phyloP scores from a whole-genome alignment of 1,284 basidiomycete species.

The Boletus sp. region DNA sequence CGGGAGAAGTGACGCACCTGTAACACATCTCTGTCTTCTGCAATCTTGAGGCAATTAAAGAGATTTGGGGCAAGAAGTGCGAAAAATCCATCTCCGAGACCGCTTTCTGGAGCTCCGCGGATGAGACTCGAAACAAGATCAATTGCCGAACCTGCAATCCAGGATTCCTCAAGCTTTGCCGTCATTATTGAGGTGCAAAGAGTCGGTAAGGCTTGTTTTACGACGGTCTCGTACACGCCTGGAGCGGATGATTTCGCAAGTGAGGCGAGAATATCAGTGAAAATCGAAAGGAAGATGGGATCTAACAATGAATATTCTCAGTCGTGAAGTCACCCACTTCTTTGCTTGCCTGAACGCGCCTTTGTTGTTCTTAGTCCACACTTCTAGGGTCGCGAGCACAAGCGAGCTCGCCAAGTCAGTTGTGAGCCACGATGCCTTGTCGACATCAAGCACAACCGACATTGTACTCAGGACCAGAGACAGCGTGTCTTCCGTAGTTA shows the following conservation, averaged over 20 bases:
- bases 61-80: slow-evolving; percentile 67
- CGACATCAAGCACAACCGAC: slow-evolving; percentile 72
- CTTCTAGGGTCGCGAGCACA: slow-evolving; percentile 62
- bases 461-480: slow-evolving; percentile 88
- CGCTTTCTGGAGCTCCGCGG: slow-evolving; percentile 57
- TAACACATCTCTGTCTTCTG: slow-evolving; percentile 81
- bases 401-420: slow-evolving; percentile 61
- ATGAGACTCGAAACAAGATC: slow-evolving; percentile 75
- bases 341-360: slow-evolving; percentile 40
- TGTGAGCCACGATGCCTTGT: slow-evolving; percentile 68
- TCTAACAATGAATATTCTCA: slow-evolving; percentile 45
- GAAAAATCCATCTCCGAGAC: slow-evolving; percentile 77
- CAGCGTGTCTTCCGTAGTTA: slow-evolving; percentile 84
- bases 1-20: slow-evolving; percentile 50
- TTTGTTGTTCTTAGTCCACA: slow-evolving; percentile 83
- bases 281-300: slow-evolving; percentile 82
- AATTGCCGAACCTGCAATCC: slow-evolving; percentile 73
- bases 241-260: slow-evolving; percentile 58
- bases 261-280: slow-evolving; percentile 77
- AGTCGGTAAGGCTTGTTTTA: slow-evolving; percentile 69
- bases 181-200: slow-evolving; percentile 63
- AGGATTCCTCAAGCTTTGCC: slow-evolving; percentile 60
- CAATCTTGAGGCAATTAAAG: slow-evolving; percentile 61
- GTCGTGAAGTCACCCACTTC: neutral
- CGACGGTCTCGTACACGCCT: slow-evolving; percentile 67